These are phyloP conservation scores for Puccinellia tenuiflora DNA, from an alignment of 176 grass and related monocot genomes.

Conservation along the genomic window DNA sequence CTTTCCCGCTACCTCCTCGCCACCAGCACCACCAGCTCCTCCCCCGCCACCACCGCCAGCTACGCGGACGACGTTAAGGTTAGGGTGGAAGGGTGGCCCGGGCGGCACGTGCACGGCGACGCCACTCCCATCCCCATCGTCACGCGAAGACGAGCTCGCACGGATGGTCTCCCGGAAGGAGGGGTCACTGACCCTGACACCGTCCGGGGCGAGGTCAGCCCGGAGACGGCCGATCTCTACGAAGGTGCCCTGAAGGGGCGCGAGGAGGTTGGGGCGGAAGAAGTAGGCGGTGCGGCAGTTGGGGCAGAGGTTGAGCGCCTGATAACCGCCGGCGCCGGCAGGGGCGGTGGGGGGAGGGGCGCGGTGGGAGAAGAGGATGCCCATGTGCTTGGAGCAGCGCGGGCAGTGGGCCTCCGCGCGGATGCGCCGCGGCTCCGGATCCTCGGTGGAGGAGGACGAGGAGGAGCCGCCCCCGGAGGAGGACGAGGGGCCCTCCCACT, in stretches of 20 bases:
- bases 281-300: slow-evolving; percentile 95
- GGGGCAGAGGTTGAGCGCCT: slow-evolving; percentile 92
- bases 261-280: slow-evolving; percentile 72
- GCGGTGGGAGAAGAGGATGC: slow-evolving; percentile 83
- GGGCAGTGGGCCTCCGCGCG: slow-evolving; percentile 96
- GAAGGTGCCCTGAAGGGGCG: slow-evolving; percentile 89
- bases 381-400: slow-evolving; percentile 95
- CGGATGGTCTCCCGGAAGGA: slow-evolving; percentile 47
- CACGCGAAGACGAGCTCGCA: slow-evolving; percentile 42
- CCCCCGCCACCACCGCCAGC: slow-evolving; percentile 58
- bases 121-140: slow-evolving; percentile 60
- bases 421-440: slow-evolving; percentile 68
- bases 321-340: slow-evolving; percentile 53
- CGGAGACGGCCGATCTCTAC: slow-evolving; percentile 92
- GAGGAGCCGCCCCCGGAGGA: slow-evolving; percentile 37
- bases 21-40: slow-evolving; percentile 20
- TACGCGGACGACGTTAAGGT: slow-evolving; percentile 83
- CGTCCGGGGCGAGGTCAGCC: slow-evolving; percentile 16
- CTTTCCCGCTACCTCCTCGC: slow-evolving; percentile 52
- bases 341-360: slow-evolving; percentile 24
- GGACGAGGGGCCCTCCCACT: slow-evolving; percentile 52
- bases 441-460: slow-evolving; percentile 52
- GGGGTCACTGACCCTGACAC: slow-evolving; percentile 35
- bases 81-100: slow-evolving; percentile 72
- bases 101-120: slow-evolving; percentile 81